Conservation (phyloP, 2,329 filamentous ascomycete species). For the Sporothrix inflata region DNA sequence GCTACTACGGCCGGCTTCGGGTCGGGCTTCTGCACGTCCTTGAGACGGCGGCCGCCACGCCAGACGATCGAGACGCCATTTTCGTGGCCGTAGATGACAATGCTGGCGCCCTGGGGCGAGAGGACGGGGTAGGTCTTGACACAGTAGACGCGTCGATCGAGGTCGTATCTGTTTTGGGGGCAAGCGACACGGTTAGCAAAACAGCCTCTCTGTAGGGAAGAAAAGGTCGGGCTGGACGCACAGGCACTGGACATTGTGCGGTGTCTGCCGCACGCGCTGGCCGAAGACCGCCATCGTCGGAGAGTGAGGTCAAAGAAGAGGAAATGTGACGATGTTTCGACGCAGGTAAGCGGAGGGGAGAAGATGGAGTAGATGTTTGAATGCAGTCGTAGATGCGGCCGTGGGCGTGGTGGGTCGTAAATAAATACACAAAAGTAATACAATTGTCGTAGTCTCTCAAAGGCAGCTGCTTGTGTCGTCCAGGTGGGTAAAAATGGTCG, state of each 20-base stretch:
- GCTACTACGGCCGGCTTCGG: conserved; percentile 25
- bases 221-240: conserved; percentile 33
- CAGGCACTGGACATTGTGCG: conserved; percentile 45
- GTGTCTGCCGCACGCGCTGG: conserved; percentile 44
- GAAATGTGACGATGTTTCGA: conserved; percentile 7
- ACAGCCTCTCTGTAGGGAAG: neutral
- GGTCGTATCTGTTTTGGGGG: conserved; percentile 55
- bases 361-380: neutral
- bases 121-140: conserved; percentile 64
- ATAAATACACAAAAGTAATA: conserved; percentile 15
- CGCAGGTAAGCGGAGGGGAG: neutral
- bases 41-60: conserved; percentile 65
- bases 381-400: neutral
- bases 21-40: conserved; percentile 45
- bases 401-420: neutral
- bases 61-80: conserved; percentile 64
- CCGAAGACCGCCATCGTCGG: conserved; percentile 34
- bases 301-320: neutral
- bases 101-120: conserved; percentile 65
- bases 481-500: neutral
- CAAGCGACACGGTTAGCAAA: neutral
- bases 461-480: neutral
- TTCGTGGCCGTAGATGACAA: conserved; percentile 66
- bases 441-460: neutral
- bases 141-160: conserved; percentile 61